Evolutionary conservation across 139 green algal genomes (phyloP), one percentile per base, ranked within the genome.

Genomic region (Picochlorum sp.): DNA sequence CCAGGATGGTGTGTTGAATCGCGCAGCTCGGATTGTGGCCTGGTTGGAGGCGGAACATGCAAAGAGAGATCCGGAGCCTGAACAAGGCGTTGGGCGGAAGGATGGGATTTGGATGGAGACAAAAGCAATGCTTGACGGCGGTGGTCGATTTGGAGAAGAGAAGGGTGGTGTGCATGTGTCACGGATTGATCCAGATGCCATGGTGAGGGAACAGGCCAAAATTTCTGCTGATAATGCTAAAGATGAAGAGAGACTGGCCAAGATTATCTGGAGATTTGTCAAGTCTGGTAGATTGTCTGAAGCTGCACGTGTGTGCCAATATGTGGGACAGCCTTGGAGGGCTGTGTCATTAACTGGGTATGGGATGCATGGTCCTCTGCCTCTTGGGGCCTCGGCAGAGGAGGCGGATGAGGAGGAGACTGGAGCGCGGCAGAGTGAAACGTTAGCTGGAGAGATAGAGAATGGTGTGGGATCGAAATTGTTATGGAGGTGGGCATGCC

Each of bases 141-240:
- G n/a, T 62, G 28, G 3, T 26, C 18, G 16, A 24, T 18, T 49
- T 59, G 58, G 23, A 49, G 18, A 14, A 28, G 34, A 34, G 20
- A 24, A 13, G 30, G 60, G 51, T n/a, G 24, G n/a, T 31, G 37
- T 79, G 28, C 34, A 41, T 41, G 67, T 80, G 38, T 62, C 67
- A 1, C 79, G 92, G 69, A 78, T 92, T n/a, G 86, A 92, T 68
- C 86, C 86, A 1, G 86, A 92, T 64, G 83, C 83, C 1, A 75
- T 83, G 41, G 71, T 62, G 5, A 73, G 83, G 26, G 54, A 61
- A 54, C 51, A 41, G 21, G 63, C 73, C 44, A 21, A 21, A 13
- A 54, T 54, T 54, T 49, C 26, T 30, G 26, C 57, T 45, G 72
- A 82, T 23, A 79, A 91, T 68, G 60, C 54, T 15, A 65, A 66